phyloP scores from a whole-genome alignment of 2,329 filamentous ascomycete species.

The Chlorencoelia australis region DNA sequence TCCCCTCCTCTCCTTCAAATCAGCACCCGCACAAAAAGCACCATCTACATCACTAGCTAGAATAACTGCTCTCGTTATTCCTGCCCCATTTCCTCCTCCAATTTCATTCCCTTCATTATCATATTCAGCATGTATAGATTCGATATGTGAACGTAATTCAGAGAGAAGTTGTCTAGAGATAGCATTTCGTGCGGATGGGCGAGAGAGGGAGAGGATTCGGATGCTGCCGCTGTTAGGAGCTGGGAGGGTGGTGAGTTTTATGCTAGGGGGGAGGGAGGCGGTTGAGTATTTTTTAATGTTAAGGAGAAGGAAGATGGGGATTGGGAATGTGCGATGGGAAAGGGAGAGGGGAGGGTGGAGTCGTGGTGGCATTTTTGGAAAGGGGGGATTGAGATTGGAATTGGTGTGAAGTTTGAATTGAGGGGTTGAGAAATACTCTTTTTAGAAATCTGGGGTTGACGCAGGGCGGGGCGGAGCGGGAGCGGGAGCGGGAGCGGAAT shows the following conservation, averaged over 20 bases:
- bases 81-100: slow-evolving; percentile 35
- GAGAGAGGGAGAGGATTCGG: slow-evolving; percentile 78
- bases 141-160: slow-evolving; percentile 61
- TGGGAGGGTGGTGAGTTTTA: slow-evolving; percentile 7
- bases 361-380: slow-evolving; percentile 5
- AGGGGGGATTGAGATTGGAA: slow-evolving; percentile 6
- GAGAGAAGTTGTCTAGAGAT: slow-evolving; percentile 71
- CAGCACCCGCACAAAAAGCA: slow-evolving; percentile 88
- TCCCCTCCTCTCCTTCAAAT: slow-evolving; percentile 75
- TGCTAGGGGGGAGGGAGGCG: slow-evolving; percentile 4
- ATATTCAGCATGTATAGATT: slow-evolving; percentile 58
- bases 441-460: no score
- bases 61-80: slow-evolving; percentile 68
- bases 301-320: slow-evolving; percentile 5
- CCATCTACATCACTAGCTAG: slow-evolving; percentile 76
- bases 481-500: no score
- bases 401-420: background rate
- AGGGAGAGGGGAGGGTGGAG: slow-evolving; percentile 9
- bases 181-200: slow-evolving; percentile 78
- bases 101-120: slow-evolving; percentile 44
- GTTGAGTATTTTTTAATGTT: no score
- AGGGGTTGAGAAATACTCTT: background rate
- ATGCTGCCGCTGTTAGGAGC: slow-evolving; percentile 53
- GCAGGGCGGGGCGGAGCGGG: no score
- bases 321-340: slow-evolving; percentile 8